phyloP scores from a whole-genome alignment of 257 asterid genomes.

The Coffea eugenioides region DNA sequence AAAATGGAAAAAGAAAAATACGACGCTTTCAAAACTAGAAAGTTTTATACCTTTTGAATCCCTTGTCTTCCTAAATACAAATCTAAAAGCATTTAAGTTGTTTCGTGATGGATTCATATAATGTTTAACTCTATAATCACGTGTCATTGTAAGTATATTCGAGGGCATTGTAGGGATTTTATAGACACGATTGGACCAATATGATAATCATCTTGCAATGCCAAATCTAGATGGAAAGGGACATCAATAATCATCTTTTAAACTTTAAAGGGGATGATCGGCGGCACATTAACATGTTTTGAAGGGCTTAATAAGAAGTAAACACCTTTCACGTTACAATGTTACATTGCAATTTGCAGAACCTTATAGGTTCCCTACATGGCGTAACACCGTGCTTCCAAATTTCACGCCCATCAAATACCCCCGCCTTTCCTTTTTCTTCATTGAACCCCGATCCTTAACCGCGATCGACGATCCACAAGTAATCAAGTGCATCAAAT shows the following conservation, averaged over 20 bases:
- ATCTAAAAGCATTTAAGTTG: too few relatives aligned
- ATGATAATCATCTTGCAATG: background rate
- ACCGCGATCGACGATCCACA: slow-evolving; percentile 25
- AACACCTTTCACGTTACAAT: background rate
- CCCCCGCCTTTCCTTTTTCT: background rate
- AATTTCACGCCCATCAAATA: background rate
- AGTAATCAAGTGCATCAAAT: slow-evolving; percentile 28
- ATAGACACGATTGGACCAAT: too few relatives aligned
- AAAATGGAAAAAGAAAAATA: too few relatives aligned
- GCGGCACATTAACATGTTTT: background rate
- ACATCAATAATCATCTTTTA: too few relatives aligned
- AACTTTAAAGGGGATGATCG: background rate
- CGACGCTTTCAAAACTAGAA: too few relatives aligned
- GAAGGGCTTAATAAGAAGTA: background rate
- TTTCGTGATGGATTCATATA: background rate
- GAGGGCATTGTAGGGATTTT: too few relatives aligned
- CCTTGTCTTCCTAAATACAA: too few relatives aligned
- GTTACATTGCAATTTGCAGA: background rate
- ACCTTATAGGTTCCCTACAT: background rate
- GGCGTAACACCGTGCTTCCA: background rate
- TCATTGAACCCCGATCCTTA: slow-evolving; percentile 3
- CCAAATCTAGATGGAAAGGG: too few relatives aligned
- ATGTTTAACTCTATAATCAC: too few relatives aligned
- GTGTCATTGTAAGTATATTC: too few relatives aligned
- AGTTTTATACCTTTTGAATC: background rate